Evolutionary conservation across 106 monocot species (phyloP).

Genomic region (Dioscorea dumetorum): DNA sequence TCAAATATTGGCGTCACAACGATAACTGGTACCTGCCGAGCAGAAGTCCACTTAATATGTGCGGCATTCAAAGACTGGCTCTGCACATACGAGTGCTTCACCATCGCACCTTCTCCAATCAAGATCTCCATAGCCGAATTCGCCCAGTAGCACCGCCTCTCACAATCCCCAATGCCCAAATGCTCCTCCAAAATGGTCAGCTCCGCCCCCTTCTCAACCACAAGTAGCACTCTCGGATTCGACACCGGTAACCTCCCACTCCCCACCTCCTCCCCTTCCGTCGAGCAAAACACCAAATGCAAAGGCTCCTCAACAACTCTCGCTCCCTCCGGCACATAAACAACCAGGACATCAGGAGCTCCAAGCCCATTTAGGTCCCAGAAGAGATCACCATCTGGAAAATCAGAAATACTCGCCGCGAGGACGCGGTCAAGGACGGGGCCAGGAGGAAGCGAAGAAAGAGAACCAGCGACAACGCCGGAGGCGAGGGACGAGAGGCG

Average conservation of each 20-base stretch:
- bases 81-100: slow-evolving; percentile 77
- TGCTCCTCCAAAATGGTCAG: slow-evolving; percentile 83
- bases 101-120: slow-evolving; percentile 59
- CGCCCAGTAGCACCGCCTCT: slow-evolving; percentile 71
- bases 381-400: slow-evolving; percentile 59
- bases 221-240: slow-evolving; percentile 80
- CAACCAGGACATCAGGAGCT: slow-evolving; percentile 54
- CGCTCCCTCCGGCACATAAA: slow-evolving; percentile 51
- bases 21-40: slow-evolving; percentile 42
- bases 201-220: slow-evolving; percentile 80
- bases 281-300: slow-evolving; percentile 37
- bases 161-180: slow-evolving; percentile 29
- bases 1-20: no score
- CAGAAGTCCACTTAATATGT: slow-evolving; percentile 90
- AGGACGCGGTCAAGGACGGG: slow-evolving; percentile 24
- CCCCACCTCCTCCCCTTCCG: slow-evolving; percentile 22
- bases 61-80: slow-evolving; percentile 53
- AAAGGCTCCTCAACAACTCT: slow-evolving; percentile 49
- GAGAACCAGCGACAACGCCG: slow-evolving; percentile 40
- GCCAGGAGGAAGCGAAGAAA: slow-evolving; percentile 29
- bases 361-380: slow-evolving; percentile 79
- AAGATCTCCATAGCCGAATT: slow-evolving; percentile 80
- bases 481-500: slow-evolving; percentile 36
- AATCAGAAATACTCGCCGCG: slow-evolving; percentile 29
- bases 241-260: slow-evolving; percentile 45